Base-by-base conservation (phyloP, 768 basidiomycete species). In the Lactarius indigo region DNA sequence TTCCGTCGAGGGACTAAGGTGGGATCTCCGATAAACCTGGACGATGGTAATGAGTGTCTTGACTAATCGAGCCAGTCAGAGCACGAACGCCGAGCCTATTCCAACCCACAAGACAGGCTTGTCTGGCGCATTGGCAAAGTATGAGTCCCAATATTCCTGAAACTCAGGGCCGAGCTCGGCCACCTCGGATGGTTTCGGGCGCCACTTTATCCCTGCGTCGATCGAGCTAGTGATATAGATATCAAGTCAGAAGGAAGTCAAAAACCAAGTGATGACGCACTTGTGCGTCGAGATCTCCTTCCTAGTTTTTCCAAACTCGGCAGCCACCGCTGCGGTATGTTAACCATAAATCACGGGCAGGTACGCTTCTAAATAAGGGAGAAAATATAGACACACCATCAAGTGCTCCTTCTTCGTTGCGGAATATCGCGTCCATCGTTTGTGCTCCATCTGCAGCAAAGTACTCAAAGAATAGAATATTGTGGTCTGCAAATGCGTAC, bases 161-260 rank as follows among this genome's bases (percentile, higher is more conserved):
- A 88, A 88, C 6, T 73, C 78, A 9, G 83, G 78, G 0, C 80
- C 79, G 41, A 88, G 74, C n/a, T 77, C 77, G 57, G 80, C 76
- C 28, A 86, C 76, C 50, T 88, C 87, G 6, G 78, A 76, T 4
- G 70, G 69, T 18, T 74, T 80, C 3, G 87, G 87, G 30, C 88
- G 79, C 17, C 87, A 70, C 70, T 86, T 87, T 67, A 85, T 79
- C 5, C 84, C 86, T 33, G 81, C 80, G 68, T 88, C 84, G 35
- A 83, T 69, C 15, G 58, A 61, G 35, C 65, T 61, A 33, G 3
- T 26, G 8, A n/a, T 4, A 42, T 30, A 26, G 28, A 31, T n/a
- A 65, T 18, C 3, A 42, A 28, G 6, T 13, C 7, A 31, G 28
- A 1, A 37, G 20, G 13, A 23, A 13, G 12, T 23, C 23, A 8